Percentiles rank a stretch among this genome's conserved stretches.
Conservation (phyloP, 495 filamentous ascomycete species). For the Aspergillus carlsbadensis region DNA sequence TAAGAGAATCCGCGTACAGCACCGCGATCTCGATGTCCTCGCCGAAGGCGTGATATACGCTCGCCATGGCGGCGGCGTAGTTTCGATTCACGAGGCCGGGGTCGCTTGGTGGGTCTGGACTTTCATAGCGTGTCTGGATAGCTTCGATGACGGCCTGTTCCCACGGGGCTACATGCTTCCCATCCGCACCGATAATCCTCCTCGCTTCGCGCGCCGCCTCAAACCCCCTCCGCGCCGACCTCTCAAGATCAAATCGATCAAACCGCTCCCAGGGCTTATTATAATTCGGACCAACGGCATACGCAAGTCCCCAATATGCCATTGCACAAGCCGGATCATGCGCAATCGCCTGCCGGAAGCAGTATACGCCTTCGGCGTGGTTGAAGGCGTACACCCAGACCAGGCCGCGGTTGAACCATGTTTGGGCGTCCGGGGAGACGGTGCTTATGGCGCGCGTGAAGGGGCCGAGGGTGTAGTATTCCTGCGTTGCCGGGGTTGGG, state of each 20-base stretch:
- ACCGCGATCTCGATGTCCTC: constrained; percentile 60
- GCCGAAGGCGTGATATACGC: constrained; percentile 51
- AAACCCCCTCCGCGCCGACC: constrained; percentile 43
- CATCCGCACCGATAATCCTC: too few species aligned
- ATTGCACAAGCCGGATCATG: constrained; percentile 56
- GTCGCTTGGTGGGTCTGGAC: constrained; percentile 31
- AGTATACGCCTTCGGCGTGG: constrained; percentile 22
- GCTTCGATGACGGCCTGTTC: constrained; percentile 61
- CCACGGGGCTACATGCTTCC: constrained; percentile 23
- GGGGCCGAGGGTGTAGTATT: constrained; percentile 51
- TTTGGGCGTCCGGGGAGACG: constrained; percentile 24
- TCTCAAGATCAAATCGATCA: constrained; percentile 51
- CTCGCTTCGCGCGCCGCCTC: constrained; percentile 42
- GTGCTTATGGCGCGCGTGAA: constrained; percentile 48
- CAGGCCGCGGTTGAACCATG: constrained; percentile 29
- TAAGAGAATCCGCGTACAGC: constrained; percentile 63
- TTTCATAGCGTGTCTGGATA: constrained; percentile 53
- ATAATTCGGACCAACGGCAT: constrained; percentile 66
- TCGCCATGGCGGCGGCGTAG: constrained; percentile 62
- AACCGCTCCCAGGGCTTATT: constrained; percentile 72
- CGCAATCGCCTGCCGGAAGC: constrained; percentile 42
- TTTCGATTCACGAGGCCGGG: constrained; percentile 51
- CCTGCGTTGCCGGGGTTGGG: not conserved
- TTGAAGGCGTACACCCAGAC: constrained; percentile 32
- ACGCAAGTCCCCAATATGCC: constrained; percentile 71